Conservation (phyloP, 345 rosid genomes). For the Schrenkiella parvula region DNA sequence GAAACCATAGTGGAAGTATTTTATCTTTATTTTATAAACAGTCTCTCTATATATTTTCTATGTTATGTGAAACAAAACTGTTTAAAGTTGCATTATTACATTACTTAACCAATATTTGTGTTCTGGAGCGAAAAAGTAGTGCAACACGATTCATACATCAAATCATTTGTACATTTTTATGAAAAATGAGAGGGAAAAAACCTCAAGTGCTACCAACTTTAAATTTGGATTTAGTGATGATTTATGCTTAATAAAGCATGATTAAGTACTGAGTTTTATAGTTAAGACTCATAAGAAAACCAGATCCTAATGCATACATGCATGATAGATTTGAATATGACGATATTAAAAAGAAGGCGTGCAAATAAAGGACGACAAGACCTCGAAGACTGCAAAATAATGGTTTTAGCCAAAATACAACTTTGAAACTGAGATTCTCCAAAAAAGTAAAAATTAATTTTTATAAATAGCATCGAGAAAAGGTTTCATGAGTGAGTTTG, state of each 20-base stretch:
- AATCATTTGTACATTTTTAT: not conserved
- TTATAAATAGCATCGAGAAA: conserved; percentile 21
- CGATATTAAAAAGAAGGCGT: conserved; percentile 31
- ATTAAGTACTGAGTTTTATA: not conserved
- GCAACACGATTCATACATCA: not conserved
- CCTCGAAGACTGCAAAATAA: conserved; percentile 43
- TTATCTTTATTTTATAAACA: not conserved
- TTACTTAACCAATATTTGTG: not conserved
- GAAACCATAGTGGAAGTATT: not conserved
- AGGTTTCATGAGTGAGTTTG: conserved; percentile 23
- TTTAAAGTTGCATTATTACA: not conserved
- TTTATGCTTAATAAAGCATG: not conserved
- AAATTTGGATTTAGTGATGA: not conserved
- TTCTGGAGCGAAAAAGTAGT: not conserved
- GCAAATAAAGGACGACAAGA: conserved; percentile 30
- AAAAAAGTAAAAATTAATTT: too few relatives aligned
- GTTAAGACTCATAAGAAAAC: not conserved
- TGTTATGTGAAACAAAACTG: not conserved
- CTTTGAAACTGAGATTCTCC: conserved; percentile 32
- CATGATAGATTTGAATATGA: conserved; percentile 15
- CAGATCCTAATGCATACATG: not conserved
- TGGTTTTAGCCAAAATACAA: conserved; percentile 35
- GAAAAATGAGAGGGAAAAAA: not conserved
- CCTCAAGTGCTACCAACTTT: not conserved
- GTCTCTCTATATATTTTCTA: not conserved